Evolutionary conservation across 2,329 filamentous ascomycete genomes (phyloP), one percentile per base, ranked within the genome.

Genomic region (Gremmenia infestans): DNA sequence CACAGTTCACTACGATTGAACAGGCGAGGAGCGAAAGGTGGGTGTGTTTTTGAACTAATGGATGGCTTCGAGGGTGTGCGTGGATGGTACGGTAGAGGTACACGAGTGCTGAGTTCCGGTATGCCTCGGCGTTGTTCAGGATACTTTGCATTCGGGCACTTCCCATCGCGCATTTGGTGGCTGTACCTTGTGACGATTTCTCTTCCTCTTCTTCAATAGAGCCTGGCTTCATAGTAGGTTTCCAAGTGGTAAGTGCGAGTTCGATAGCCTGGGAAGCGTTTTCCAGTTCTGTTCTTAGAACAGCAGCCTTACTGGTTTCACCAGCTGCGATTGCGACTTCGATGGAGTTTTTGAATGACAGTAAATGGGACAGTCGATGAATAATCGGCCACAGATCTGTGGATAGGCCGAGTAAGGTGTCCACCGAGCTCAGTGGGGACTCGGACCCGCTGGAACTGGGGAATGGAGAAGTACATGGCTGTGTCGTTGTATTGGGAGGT

Each of bases 301-400:
- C 64, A 7, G 56, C 60, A 11, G 62, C 65, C 60, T 68, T 66
- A 23, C 56, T 60, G 9, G 70, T 56, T 53, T 77, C 72, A 14
- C 74, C 73, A 19, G 70, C 68, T 7, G 67, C 64, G 17, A 75
- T 69, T 6, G 80, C 79, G 5, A 66, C 67, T 54, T 79, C 75
- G 2, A 84, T 71, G 47, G 81, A 77, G 14, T 70, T 73, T 62
- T 82, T 83, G 14, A 82, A 72, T 1, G 76, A 74, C 1, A 77
- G 70, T 0, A 86, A 74, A 56, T 77, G 80, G 0, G 81, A 83
- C 2, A 86, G 74, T 9, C 79, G 78, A 63, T 86, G 81, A 58
- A 85, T 82, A 17, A 85, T 78, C 11, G 82, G 82, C 82, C 82
- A 86, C 0, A 86, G 70, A 2, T 81, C 81, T 1, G 80, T 83